Base-by-base conservation (phyloP, 345 rosid genomes). In the Alliaria petiolata region DNA sequence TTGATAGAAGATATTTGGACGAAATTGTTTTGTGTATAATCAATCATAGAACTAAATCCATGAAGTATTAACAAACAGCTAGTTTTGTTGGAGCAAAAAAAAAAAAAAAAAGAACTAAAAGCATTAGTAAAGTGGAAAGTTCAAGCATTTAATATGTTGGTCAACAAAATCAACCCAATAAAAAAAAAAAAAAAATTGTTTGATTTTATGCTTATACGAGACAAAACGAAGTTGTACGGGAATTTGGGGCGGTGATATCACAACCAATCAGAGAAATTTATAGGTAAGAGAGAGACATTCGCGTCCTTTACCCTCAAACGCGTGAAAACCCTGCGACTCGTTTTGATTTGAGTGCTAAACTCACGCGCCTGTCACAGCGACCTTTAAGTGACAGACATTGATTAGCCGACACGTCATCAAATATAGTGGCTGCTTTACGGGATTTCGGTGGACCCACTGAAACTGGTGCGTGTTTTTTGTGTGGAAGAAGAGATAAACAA, bases 201-300 rank as follows among this genome's bases (percentile, higher is more conserved):
- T 10, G 58, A 45, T 54, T 55, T 51, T 8, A 63, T 64, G 50
- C 2, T n/a, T 3, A 55, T 72, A 64, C 65, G 77, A 47, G 78
- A 59, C 78, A 66, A 66, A 74, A 66, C 71, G 78, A 52, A 66
- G 46, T n/a, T 15, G 78, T 43, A 58, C 15, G 67, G n/a, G 53
- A n/a, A 58, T 65, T 57, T 17, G 34, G 49, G 71, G 35, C 77
- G 77, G 77, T 73, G 77, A 13, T 72, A 14, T 12, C 16, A 34
- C 7, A 65, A 10, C 59, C 77, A 56, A 65, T 64, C 38, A 44
- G 38, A 54, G n/a, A 72, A 63, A 34, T 0, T 8, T 9, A 59
- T 40, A 33, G 36, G 43, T 38, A 26, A 39, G 38, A 34, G 14
- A 17, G n/a, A 38, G 8, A 30, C n/a, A 42, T 22, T 58, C 66